Percentiles rank a stretch among this genome's conserved stretches.
phyloP scores from a whole-genome alignment of 202 grass and related monocot genomes.

The Cymbopogon flexuosus region DNA sequence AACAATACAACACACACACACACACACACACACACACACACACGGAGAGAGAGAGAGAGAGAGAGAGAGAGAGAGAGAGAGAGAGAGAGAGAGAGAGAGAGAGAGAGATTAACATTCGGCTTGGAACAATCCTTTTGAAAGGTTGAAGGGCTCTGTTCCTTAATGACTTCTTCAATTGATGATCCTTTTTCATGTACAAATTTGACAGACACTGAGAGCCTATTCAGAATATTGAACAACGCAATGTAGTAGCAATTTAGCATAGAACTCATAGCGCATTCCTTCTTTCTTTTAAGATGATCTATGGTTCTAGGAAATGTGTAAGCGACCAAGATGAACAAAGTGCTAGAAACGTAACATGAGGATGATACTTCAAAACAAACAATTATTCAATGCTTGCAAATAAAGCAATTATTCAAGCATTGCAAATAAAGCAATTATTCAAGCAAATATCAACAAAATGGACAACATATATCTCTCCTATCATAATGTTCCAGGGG shows the following conservation, averaged over 20 bases:
- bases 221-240: conserved; percentile 81
- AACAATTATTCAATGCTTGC: background rate
- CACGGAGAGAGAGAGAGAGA: too few relatives aligned
- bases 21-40: too few relatives aligned
- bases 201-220: conserved; percentile 93
- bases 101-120: conserved; percentile 1
- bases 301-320: background rate
- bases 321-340: background rate
- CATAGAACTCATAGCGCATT: background rate
- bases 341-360: background rate
- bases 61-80: too few relatives aligned
- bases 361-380: background rate
- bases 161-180: conserved; percentile 52
- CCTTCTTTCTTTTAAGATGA: background rate
- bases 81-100: too few relatives aligned
- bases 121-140: conserved; percentile 34
- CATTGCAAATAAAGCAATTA: background rate
- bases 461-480: background rate
- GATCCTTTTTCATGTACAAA: conserved; percentile 80
- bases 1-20: too few relatives aligned
- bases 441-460: background rate
- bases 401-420: background rate
- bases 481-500: background rate
- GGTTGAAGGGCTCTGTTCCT: conserved; percentile 39
- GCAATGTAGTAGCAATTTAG: conserved; percentile 40